Evolutionary conservation across 371 early-diverging fungal species (phyloP), one percentile per base, ranked within the genome.

Genomic region (Mucor indicus): DNA sequence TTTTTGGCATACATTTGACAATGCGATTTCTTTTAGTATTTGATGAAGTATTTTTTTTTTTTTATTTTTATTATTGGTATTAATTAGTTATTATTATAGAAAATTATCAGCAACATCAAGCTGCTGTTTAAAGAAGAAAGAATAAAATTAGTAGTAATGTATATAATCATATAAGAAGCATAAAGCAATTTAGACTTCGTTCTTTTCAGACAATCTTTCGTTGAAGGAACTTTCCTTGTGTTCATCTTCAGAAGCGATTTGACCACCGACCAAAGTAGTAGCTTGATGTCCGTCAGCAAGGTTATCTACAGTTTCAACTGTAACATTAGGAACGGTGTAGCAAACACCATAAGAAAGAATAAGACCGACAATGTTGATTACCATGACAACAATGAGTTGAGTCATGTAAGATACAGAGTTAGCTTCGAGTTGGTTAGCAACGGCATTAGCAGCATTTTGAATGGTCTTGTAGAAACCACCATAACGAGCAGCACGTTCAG

Each of bases 381-480:
- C 61, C 44, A 64, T 58, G 39, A 50, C 44, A 48, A 60, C 27
- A 36, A 52, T 57, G 24, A 70, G 50, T 24, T 63, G 57, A 19
- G 55, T 60, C 60, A 65, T 65, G 40, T 48, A 66, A 3, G 52
- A 16, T 22, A 50, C 42, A 4, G 55, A 17, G n/a, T 42, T 43
- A 19, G 65, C 55, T 46, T 65, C 70, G 20, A 70, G 40, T 36
- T 70, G 66, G 30, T 50, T 44, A 39, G 80, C 69, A 47, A 86
- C 58, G 45, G 89, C 89, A 33, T 69, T 77, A 24, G 81, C 83
- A 24, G 81, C 76, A 40, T 84, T 84, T 70, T 91, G 90, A 54
- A 88, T 79, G 29, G 85, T 86, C 79, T 91, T 91, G 83, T 91
- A 91, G 75, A 83, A 89, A 6, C 90, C 90, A 50, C 84, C 85